These are phyloP conservation scores for Pseudogymnoascus sp. DNA, from an alignment of 2,329 filamentous ascomycete species.

Conservation along the genomic window DNA sequence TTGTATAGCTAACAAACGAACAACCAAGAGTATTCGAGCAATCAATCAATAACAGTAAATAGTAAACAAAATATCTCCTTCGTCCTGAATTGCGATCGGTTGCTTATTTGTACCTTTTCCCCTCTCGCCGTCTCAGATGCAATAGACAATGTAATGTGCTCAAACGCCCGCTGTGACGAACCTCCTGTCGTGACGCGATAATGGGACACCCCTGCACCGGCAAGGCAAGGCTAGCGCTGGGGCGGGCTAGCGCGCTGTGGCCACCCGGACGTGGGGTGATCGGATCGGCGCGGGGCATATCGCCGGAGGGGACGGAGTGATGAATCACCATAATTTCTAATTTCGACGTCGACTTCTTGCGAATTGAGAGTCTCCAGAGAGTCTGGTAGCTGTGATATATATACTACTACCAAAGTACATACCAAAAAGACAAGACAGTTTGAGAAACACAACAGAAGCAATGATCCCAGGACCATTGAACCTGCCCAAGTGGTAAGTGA, in stretches of 20 bases:
- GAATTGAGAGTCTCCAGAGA: not conserved
- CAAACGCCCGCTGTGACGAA: not conserved
- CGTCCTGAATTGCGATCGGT: not conserved
- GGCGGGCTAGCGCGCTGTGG: not conserved
- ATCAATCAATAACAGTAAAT: not conserved
- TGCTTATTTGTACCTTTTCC: not conserved
- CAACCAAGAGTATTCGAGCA: not conserved
- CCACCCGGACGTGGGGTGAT: not conserved
- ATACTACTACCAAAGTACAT: not conserved
- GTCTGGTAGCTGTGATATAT: not conserved
- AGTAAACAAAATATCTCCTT: not conserved
- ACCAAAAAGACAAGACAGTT: not conserved
- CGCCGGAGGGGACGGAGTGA: not conserved
- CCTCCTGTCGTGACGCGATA: not conserved
- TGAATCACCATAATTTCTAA: not conserved
- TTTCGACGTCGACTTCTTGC: not conserved
- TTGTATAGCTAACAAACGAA: not conserved
- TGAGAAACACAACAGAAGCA: not conserved
- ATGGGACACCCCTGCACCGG: not conserved
- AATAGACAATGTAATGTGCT: not conserved
- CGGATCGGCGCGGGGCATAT: conserved; percentile 4
- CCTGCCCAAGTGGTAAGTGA: conserved; percentile 3
- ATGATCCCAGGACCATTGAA: not conserved
- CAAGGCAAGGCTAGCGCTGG: not conserved
- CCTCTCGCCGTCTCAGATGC: not conserved